phyloP scores from a whole-genome alignment of 2,329 filamentous ascomycete genomes.

The Verticillium nubilum region DNA sequence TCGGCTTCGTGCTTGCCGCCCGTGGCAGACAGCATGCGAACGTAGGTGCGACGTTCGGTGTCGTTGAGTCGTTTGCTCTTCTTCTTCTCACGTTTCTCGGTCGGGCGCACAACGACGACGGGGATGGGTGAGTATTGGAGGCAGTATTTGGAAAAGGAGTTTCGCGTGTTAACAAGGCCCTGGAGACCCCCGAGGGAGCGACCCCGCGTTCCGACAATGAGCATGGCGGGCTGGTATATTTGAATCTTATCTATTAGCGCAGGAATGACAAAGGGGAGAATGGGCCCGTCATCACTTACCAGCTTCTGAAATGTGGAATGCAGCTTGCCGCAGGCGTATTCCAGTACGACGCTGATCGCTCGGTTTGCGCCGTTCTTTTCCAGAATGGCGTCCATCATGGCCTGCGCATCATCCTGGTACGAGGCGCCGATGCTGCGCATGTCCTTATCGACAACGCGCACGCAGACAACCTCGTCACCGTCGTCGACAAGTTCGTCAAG shows the following conservation, averaged over 20 bases:
- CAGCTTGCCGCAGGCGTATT: constrained; percentile 84
- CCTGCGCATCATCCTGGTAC: constrained; percentile 71
- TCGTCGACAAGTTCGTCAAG: constrained; percentile 90
- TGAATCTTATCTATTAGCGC: constrained; percentile 57
- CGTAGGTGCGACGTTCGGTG: constrained; percentile 68
- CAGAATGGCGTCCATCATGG: constrained; percentile 70
- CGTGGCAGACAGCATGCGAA: constrained; percentile 66
- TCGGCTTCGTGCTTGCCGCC: constrained; percentile 54
- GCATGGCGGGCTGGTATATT: constrained; percentile 84
- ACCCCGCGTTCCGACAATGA: constrained; percentile 85
- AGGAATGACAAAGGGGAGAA: neutral
- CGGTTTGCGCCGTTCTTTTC: constrained; percentile 73
- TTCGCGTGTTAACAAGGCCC: constrained; percentile 69
- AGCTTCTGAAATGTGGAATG: constrained; percentile 87
- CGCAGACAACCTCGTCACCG: constrained; percentile 87
- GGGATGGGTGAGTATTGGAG: constrained; percentile 90
- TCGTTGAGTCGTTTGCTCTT: constrained; percentile 80
- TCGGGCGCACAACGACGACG: constrained; percentile 85
- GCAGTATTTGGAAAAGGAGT: constrained; percentile 91
- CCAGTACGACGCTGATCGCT: constrained; percentile 78
- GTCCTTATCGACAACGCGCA: constrained; percentile 76
- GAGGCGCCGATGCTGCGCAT: constrained; percentile 32
- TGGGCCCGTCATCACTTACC: constrained; percentile 52
- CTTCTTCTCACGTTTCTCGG: constrained; percentile 83
- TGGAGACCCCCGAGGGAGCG: constrained; percentile 81